These are phyloP conservation scores for Pleurotus pulmonarius DNA, from an alignment of 768 basidiomycete genomes.

Conservation along the genomic window DNA sequence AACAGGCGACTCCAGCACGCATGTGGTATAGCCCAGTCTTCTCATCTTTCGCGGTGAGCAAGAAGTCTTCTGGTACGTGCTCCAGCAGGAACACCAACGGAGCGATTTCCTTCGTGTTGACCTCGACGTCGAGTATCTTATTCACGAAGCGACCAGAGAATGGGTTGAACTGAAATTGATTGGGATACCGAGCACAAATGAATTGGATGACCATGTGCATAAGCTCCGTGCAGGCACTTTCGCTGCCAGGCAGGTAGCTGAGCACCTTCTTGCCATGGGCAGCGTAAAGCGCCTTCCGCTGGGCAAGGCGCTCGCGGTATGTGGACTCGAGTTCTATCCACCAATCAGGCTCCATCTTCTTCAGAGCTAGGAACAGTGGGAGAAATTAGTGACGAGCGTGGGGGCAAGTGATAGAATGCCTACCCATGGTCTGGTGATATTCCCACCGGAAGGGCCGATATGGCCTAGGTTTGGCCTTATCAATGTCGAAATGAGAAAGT, in stretches of 20 bases:
- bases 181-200: slow-evolving; percentile 53
- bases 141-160: slow-evolving; percentile 36
- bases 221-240: slow-evolving; percentile 45
- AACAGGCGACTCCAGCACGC: slow-evolving; percentile 42
- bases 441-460: slow-evolving; percentile 56
- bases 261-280: slow-evolving; percentile 38
- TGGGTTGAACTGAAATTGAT: slow-evolving; percentile 38
- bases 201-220: slow-evolving; percentile 56
- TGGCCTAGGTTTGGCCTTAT: slow-evolving; percentile 40
- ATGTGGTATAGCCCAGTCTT: slow-evolving; percentile 40
- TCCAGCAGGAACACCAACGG: slow-evolving; percentile 44
- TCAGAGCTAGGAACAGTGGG: slow-evolving; percentile 30
- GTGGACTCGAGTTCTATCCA: slow-evolving; percentile 57
- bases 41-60: slow-evolving; percentile 37
- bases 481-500: slow-evolving; percentile 37
- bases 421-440: slow-evolving; percentile 57
- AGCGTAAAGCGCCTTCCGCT: slow-evolving; percentile 35
- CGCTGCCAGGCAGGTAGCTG: slow-evolving; percentile 44
- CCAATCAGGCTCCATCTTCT: slow-evolving; percentile 47
- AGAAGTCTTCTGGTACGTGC: slow-evolving; percentile 50
- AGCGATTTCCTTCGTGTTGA: slow-evolving; percentile 23
- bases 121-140: slow-evolving; percentile 31
- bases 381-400: not conserved
- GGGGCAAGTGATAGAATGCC: slow-evolving; percentile 10
- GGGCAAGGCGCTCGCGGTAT: slow-evolving; percentile 37